phyloP scores from a whole-genome alignment of 768 basidiomycete genomes.

The Mycena polygramma region DNA sequence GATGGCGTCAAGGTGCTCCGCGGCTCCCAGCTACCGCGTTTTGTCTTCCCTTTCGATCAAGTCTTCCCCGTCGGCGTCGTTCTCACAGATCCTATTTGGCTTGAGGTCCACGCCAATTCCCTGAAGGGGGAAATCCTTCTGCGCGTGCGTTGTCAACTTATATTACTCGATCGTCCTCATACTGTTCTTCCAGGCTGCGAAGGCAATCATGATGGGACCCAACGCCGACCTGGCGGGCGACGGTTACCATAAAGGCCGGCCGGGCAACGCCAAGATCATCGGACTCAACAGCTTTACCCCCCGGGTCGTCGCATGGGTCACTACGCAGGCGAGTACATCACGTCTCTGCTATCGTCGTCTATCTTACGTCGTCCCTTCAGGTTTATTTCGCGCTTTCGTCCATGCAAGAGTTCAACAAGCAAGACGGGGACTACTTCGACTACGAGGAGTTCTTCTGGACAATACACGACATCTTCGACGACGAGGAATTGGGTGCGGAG shows the following conservation, averaged over 20 bases:
- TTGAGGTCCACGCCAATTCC: no score
- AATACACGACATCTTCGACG: conserved; percentile 2
- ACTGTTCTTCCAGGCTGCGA: conserved; percentile 5
- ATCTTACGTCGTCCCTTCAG: neutral
- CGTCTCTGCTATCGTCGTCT: no score
- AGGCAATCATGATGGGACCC: conserved; percentile 22
- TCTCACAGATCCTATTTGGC: neutral
- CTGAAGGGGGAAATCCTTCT: conserved; percentile 3
- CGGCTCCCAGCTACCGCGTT: neutral
- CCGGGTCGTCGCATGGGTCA: neutral
- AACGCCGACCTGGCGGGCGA: conserved; percentile 2
- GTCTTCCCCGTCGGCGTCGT: neutral
- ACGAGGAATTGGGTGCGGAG: neutral
- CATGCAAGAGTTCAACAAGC: conserved; percentile 9
- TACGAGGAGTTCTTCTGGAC: conserved; percentile 19
- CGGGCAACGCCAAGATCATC: neutral
- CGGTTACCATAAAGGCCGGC: conserved; percentile 21
- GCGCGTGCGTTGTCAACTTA: neutral
- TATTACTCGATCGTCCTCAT: neutral
- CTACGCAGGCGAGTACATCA: conserved; percentile 5
- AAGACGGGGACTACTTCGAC: conserved; percentile 3
- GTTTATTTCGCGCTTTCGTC: conserved; percentile 17
- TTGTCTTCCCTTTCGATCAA: conserved; percentile 13
- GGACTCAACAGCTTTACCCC: neutral
- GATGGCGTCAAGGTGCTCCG: neutral